These are phyloP conservation scores for Pistacia vera DNA, from an alignment of 345 rosid genomes.

Conservation along the genomic window DNA sequence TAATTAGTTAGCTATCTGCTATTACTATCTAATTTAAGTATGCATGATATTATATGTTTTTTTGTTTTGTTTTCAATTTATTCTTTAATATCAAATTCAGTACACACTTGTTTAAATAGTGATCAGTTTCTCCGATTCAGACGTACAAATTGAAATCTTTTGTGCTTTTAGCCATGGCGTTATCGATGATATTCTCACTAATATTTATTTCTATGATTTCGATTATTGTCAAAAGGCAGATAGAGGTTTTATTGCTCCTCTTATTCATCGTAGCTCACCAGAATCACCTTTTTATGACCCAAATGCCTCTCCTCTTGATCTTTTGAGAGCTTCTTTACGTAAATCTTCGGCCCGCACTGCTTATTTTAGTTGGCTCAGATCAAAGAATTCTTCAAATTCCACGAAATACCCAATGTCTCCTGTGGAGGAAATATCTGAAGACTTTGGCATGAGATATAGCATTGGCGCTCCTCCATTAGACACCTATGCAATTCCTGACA, in stretches of 20 bases:
- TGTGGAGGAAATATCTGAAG: background rate
- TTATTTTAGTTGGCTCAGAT: background rate
- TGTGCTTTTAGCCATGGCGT: no score
- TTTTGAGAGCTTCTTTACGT: background rate
- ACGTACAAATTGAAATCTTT: no score
- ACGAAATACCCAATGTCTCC: conserved; percentile 2
- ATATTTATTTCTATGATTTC: background rate
- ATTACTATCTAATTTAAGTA: no score
- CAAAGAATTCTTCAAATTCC: background rate
- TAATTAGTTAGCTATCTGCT: no score
- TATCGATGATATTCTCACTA: background rate
- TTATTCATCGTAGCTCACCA: conserved; percentile 23
- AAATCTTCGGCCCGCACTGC: conserved; percentile 7
- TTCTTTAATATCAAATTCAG: no score
- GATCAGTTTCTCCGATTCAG: no score
- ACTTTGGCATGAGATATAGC: background rate
- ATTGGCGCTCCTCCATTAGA: background rate
- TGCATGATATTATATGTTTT: no score
- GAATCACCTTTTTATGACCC: conserved; percentile 27
- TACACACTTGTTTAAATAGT: no score
- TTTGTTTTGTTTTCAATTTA: no score
- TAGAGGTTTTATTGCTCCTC: background rate
- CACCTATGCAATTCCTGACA: conserved; percentile 18
- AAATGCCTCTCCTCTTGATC: background rate
- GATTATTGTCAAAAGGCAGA: background rate